Conservation (phyloP, 2,329 filamentous ascomycete species). For the Penicillium sp. region DNA sequence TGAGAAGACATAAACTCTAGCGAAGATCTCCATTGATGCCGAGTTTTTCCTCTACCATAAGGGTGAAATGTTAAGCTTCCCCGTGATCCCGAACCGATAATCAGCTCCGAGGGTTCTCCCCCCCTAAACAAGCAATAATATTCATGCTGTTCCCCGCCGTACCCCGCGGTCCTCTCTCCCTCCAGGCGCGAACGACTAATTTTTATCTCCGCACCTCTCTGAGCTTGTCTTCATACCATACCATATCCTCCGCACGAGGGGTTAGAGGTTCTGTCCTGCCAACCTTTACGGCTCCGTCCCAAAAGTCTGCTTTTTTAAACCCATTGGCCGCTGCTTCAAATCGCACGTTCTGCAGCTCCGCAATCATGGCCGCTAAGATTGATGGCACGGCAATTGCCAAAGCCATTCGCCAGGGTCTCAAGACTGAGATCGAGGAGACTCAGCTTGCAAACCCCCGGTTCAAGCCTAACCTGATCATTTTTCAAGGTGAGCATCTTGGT, state of each 20-base stretch:
- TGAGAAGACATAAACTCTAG: background rate
- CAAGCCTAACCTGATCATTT: slow-evolving; percentile 86
- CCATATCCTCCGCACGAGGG: slow-evolving; percentile 16
- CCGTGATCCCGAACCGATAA: slow-evolving; percentile 14
- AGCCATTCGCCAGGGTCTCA: slow-evolving; percentile 79
- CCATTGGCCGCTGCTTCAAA: slow-evolving; percentile 18
- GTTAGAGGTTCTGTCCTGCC: slow-evolving; percentile 16
- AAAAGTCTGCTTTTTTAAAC: slow-evolving; percentile 19
- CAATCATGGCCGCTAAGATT: slow-evolving; percentile 87
- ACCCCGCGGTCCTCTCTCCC: slow-evolving; percentile 25
- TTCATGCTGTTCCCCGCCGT: slow-evolving; percentile 28
- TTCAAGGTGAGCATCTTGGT: slow-evolving; percentile 69
- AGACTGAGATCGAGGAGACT: slow-evolving; percentile 75
- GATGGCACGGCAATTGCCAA: slow-evolving; percentile 96
- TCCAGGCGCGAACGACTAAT: slow-evolving; percentile 22
- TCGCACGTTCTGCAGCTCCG: slow-evolving; percentile 55
- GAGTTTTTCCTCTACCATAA: background rate
- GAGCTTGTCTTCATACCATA: slow-evolving; percentile 8
- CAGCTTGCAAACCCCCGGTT: slow-evolving; percentile 84
- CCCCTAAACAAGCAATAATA: slow-evolving; percentile 26
- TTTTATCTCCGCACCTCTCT: slow-evolving; percentile 22
- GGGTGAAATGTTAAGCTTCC: slow-evolving; percentile 4
- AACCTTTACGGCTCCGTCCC: slow-evolving; percentile 13
- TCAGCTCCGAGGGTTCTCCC: slow-evolving; percentile 21
- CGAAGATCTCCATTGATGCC: background rate